Percentiles rank a stretch among this genome's conserved stretches.
These are phyloP conservation scores for Kazachstania africana DNA, from an alignment of 805 yeast genomes.

Conservation along the genomic window DNA sequence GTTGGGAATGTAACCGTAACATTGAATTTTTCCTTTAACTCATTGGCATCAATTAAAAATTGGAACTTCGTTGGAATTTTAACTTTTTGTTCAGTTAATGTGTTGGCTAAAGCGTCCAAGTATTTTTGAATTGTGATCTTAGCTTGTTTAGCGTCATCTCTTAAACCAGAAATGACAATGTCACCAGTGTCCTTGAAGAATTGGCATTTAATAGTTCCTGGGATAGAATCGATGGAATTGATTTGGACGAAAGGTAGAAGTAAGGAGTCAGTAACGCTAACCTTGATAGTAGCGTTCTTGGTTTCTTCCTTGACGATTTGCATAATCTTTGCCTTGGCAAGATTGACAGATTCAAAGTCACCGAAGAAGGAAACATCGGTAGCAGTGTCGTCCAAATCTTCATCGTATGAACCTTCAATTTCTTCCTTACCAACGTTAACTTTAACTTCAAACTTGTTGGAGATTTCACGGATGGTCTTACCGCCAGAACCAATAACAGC, in stretches of 20 bases:
- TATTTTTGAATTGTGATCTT: slow-evolving; percentile 38
- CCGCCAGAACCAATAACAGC: slow-evolving; percentile 84
- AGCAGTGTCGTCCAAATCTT: slow-evolving; percentile 48
- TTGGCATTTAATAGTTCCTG: slow-evolving; percentile 18
- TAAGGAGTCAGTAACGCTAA: slow-evolving; percentile 33
- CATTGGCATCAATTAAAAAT: slow-evolving; percentile 49
- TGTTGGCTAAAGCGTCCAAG: slow-evolving; percentile 33
- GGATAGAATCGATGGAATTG: slow-evolving; percentile 4
- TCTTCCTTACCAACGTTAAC: slow-evolving; percentile 37
- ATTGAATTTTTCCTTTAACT: slow-evolving; percentile 39
- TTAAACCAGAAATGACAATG: slow-evolving; percentile 55
- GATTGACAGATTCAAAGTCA: slow-evolving; percentile 69
- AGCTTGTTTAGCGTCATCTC: slow-evolving; percentile 48
- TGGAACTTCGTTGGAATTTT: slow-evolving; percentile 60
- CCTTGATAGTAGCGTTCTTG: slow-evolving; percentile 39
- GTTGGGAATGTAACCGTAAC: slow-evolving; percentile 49
- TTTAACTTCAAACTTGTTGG: slow-evolving; percentile 60
- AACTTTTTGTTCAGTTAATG: slow-evolving; percentile 42
- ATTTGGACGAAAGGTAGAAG: slow-evolving; percentile 26
- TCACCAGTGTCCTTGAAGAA: slow-evolving; percentile 22
- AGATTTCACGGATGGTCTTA: slow-evolving; percentile 64
- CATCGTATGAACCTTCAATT: slow-evolving; percentile 32
- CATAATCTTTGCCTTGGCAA: slow-evolving; percentile 58
- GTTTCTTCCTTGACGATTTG: slow-evolving; percentile 69
- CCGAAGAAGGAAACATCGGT: slow-evolving; percentile 63